A percentile compares a stretch with the other conserved stretches of the same genome.
phyloP scores from a whole-genome alignment of 768 basidiomycete species.

The Exsudoporus frostii region DNA sequence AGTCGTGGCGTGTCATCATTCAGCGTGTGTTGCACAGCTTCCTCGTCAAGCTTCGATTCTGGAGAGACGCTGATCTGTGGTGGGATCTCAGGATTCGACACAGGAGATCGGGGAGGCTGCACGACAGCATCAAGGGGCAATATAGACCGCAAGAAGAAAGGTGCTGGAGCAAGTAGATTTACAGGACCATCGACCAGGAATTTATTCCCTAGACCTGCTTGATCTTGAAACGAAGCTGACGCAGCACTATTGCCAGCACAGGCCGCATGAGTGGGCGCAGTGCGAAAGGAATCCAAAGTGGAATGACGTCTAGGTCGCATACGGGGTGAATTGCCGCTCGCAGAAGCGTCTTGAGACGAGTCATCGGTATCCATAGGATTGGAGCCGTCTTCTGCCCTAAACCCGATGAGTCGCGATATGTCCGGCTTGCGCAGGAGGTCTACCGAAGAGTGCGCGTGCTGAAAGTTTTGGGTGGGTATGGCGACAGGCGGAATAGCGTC shows the following conservation, averaged over 20 bases:
- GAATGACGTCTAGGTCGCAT: conserved; percentile 23
- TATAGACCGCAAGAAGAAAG: conserved; percentile 14
- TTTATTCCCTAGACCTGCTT: neutral
- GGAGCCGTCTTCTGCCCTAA: conserved; percentile 21
- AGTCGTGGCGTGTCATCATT: conserved; percentile 18
- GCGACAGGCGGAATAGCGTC: conserved; percentile 25
- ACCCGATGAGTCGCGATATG: conserved; percentile 23
- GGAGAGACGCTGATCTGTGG: conserved; percentile 3
- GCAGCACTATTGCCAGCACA: conserved; percentile 12
- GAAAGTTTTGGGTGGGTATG: conserved; percentile 21
- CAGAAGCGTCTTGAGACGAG: conserved; percentile 28
- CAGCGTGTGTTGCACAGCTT: conserved; percentile 7
- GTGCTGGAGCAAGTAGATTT: conserved; percentile 14
- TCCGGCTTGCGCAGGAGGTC: conserved; percentile 30
- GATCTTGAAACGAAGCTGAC: conserved; percentile 13
- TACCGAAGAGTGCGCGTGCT: conserved; percentile 34
- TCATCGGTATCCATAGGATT: conserved; percentile 31
- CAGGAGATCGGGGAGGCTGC: conserved; percentile 6
- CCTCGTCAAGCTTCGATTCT: neutral
- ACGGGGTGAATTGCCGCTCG: conserved; percentile 21
- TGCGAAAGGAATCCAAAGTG: conserved; percentile 18
- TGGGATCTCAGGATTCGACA: neutral
- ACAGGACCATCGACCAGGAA: neutral
- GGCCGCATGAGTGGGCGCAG: conserved; percentile 4
- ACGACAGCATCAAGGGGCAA: conserved; percentile 7